Evolutionary conservation across 331 rosid species (phyloP).

Genomic region (Stylosanthes scabra): DNA sequence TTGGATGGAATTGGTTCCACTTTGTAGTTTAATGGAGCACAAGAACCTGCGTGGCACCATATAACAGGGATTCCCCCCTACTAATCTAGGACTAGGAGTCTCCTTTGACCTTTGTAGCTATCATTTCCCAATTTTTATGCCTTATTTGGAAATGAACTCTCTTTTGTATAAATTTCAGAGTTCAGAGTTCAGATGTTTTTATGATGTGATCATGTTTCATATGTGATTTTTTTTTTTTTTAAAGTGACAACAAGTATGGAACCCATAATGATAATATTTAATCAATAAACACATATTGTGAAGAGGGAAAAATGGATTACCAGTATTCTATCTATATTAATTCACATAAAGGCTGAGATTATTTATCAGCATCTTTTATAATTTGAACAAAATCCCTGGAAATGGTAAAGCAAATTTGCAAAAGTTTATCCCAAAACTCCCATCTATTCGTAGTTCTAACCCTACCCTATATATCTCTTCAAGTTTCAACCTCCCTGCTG

Average conservation of each 20-base stretch:
- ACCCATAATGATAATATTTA: too few relatives aligned
- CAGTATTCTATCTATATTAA: too few relatives aligned
- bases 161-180: too few relatives aligned
- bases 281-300: too few relatives aligned
- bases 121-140: not conserved
- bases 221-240: too few relatives aligned
- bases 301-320: too few relatives aligned
- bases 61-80: not conserved
- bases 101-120: not conserved
- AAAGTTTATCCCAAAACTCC: not conserved
- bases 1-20: not conserved
- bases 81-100: not conserved
- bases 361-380: too few relatives aligned
- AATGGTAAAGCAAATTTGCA: not conserved
- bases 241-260: too few relatives aligned
- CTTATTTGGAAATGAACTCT: not conserved
- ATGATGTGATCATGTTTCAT: too few relatives aligned
- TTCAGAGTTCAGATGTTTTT: too few relatives aligned
- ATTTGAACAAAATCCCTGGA: not conserved
- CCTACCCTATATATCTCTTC: too few relatives aligned
- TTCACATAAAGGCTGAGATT: too few relatives aligned
- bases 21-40: not conserved
- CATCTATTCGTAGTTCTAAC: not conserved
- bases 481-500: not conserved
- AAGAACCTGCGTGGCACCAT: not conserved